A percentile compares a stretch with the other conserved stretches of the same genome.
Conservation (phyloP, 768 basidiomycete species). For the Zangia roseola region DNA sequence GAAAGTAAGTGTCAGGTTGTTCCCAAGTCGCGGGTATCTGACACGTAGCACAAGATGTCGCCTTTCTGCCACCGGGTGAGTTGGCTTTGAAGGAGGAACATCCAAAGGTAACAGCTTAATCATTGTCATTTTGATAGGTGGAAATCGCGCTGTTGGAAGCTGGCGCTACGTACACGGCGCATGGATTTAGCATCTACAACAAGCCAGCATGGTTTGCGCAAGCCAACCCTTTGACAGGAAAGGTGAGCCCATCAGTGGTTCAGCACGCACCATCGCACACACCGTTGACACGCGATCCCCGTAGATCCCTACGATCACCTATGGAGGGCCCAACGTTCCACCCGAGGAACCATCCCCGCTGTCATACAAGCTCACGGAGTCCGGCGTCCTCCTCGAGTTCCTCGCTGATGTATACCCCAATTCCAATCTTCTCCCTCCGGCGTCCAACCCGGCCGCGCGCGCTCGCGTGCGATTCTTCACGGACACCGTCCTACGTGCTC, state of each 20-base stretch:
- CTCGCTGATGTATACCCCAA: constrained; percentile 56
- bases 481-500: constrained; percentile 46
- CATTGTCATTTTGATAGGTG: constrained; percentile 35
- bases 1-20: constrained; percentile 32
- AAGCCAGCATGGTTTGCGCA: constrained; percentile 69
- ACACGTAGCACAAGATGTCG: constrained; percentile 39
- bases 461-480: constrained; percentile 63
- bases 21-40: background rate
- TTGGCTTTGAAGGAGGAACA: background rate
- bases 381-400: constrained; percentile 62
- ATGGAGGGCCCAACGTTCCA: constrained; percentile 54
- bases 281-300: background rate
- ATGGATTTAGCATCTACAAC: constrained; percentile 55
- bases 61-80: constrained; percentile 54
- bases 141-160: constrained; percentile 60
- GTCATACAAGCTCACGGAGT: constrained; percentile 62
- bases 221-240: constrained; percentile 58
- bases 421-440: constrained; percentile 45
- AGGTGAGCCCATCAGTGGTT: constrained; percentile 43
- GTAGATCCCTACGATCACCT: constrained; percentile 57
- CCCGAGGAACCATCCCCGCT: constrained; percentile 56
- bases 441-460: constrained; percentile 46
- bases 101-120: background rate
- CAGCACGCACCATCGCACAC: too few species aligned
- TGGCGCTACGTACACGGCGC: constrained; percentile 45